phyloP scores from a whole-genome alignment of 78 protist genomes.

The Acrasis kona region DNA sequence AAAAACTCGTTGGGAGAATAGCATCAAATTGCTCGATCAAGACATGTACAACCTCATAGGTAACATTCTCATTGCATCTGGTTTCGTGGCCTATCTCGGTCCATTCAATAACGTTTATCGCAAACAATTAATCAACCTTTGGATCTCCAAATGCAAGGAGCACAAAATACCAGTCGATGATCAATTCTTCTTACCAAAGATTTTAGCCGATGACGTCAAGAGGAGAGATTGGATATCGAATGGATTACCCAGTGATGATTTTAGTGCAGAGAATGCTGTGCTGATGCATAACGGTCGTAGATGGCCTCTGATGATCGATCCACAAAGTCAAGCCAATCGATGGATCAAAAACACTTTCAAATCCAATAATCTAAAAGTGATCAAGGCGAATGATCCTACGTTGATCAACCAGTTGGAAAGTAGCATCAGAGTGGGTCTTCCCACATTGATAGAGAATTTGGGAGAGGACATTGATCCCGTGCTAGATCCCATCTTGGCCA shows the following conservation, averaged over 20 bases:
- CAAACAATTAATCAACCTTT: neutral
- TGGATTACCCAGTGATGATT: constrained; percentile 65
- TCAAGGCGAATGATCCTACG: constrained; percentile 38
- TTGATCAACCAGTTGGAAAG: constrained; percentile 37
- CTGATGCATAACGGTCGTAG: constrained; percentile 29
- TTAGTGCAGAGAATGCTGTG: constrained; percentile 57
- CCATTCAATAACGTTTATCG: constrained; percentile 59
- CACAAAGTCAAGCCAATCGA: constrained; percentile 68
- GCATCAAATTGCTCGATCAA: neutral
- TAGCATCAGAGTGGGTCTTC: constrained; percentile 42
- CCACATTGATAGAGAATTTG: constrained; percentile 62
- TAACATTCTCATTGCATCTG: constrained; percentile 51
- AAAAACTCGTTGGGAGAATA: constrained; percentile 45
- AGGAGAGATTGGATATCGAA: too few species aligned
- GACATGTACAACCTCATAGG: constrained; percentile 29
- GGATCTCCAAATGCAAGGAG: constrained; percentile 23
- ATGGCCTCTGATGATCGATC: constrained; percentile 79
- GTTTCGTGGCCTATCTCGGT: constrained; percentile 61
- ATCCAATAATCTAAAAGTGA: constrained; percentile 1
- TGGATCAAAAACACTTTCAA: constrained; percentile 58
- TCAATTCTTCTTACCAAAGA: too few species aligned
- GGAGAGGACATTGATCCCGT: constrained; percentile 68
- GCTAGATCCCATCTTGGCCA: constrained; percentile 48
- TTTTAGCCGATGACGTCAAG: too few species aligned
- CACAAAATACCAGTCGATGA: constrained; percentile 17